phyloP scores from a whole-genome alignment of 2,329 filamentous ascomycete species.

The Myriosclerotinia scirpicola region DNA sequence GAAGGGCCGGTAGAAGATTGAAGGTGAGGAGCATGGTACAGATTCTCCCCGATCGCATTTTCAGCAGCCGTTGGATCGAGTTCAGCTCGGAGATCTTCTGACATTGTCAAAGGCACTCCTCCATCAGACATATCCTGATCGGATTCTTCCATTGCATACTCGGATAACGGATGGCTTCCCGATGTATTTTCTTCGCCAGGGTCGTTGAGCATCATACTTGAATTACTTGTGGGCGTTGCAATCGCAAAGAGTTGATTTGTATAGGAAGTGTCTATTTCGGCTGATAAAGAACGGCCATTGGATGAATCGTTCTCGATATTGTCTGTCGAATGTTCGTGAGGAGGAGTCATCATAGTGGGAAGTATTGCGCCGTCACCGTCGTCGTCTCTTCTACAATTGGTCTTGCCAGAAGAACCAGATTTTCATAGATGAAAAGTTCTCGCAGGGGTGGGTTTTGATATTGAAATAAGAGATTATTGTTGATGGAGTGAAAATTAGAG shows the following conservation, averaged over 20 bases:
- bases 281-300: constrained; percentile 24
- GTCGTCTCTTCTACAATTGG: constrained; percentile 28
- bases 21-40: constrained; percentile 11
- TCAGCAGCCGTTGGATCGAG: constrained; percentile 35
- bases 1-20: background rate
- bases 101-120: constrained; percentile 32
- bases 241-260: constrained; percentile 14
- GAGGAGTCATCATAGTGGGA: constrained; percentile 33
- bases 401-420: constrained; percentile 23
- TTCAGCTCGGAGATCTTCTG: constrained; percentile 31
- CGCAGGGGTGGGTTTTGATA: background rate
- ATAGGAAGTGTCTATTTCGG: constrained; percentile 9
- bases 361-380: constrained; percentile 31
- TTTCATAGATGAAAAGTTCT: constrained; percentile 21
- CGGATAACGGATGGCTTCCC: constrained; percentile 24
- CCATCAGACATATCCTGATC: constrained; percentile 40
- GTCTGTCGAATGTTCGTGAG: constrained; percentile 32
- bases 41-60: constrained; percentile 33
- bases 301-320: constrained; percentile 23
- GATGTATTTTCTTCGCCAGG: constrained; percentile 25
- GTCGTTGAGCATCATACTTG: constrained; percentile 27
- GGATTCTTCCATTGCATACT: constrained; percentile 30
- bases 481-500: background rate
- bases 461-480: background rate
- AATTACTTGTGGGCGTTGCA: constrained; percentile 28